Conservation (phyloP, 2,329 filamentous ascomycete genomes). For the Ramularia endophylla region DNA sequence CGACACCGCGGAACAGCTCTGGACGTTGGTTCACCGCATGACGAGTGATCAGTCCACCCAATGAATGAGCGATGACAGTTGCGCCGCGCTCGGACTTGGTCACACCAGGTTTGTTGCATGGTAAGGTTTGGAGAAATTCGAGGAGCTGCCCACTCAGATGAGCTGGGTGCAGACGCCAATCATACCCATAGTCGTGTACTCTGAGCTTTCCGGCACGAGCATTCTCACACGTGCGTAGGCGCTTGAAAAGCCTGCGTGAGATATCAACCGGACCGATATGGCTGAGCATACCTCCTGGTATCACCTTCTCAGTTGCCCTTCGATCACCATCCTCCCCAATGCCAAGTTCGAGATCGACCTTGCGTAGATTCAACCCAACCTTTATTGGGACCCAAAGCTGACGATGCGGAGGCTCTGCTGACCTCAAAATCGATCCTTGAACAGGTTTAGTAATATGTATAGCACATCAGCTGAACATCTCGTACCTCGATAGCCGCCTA, state of each 20-base stretch:
- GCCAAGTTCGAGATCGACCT: conserved; percentile 85
- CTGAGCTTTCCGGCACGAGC: conserved; percentile 63
- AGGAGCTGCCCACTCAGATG: conserved; percentile 67
- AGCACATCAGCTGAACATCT: too few species aligned
- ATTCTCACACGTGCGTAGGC: conserved; percentile 68
- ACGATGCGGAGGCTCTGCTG: conserved; percentile 72
- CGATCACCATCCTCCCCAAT: conserved; percentile 73
- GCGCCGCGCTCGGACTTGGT: conserved; percentile 59
- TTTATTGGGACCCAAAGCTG: conserved; percentile 94
- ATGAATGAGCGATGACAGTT: conserved; percentile 75
- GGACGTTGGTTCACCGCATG: conserved; percentile 82
- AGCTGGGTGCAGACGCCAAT: conserved; percentile 84
- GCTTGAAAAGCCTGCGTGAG: conserved; percentile 72
- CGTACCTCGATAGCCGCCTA: conserved; percentile 78
- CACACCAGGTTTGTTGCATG: conserved; percentile 60
- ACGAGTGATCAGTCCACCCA: conserved; percentile 81
- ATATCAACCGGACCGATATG: conserved; percentile 91
- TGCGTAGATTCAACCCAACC: conserved; percentile 82
- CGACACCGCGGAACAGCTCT: conserved; percentile 76
- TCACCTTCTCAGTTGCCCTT: conserved; percentile 73
- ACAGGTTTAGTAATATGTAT: too few species aligned
- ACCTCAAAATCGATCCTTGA: conserved; percentile 65
- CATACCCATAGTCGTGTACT: conserved; percentile 88
- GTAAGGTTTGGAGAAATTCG: conserved; percentile 65
- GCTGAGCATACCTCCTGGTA: conserved; percentile 81